These are phyloP conservation scores for Rhodotorula sphaerocarpa DNA, from an alignment of 768 basidiomycete species.

Conservation along the genomic window DNA sequence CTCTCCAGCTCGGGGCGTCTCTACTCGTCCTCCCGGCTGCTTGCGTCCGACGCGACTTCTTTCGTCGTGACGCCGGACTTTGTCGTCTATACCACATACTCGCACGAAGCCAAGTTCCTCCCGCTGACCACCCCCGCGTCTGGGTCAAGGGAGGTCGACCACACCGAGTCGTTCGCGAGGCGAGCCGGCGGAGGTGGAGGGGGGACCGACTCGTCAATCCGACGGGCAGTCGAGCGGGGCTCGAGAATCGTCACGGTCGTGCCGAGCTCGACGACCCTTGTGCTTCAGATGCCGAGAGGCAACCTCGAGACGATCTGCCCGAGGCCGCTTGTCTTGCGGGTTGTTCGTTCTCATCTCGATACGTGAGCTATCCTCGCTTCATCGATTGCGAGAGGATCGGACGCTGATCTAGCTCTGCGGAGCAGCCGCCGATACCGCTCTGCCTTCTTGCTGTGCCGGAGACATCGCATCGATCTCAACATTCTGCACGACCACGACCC, in stretches of 20 bases:
- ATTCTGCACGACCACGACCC: slow-evolving; percentile 74
- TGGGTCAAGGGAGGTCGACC: slow-evolving; percentile 23
- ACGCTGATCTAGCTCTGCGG: background rate
- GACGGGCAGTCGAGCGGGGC: slow-evolving; percentile 77
- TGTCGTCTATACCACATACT: slow-evolving; percentile 71
- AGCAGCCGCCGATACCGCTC: slow-evolving; percentile 66
- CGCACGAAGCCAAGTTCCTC: slow-evolving; percentile 71
- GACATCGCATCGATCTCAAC: slow-evolving; percentile 85
- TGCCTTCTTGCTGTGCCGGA: slow-evolving; percentile 82
- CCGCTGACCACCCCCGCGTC: slow-evolving; percentile 48
- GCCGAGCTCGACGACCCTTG: slow-evolving; percentile 75
- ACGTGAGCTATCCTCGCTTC: slow-evolving; percentile 49
- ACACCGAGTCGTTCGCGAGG: slow-evolving; percentile 19
- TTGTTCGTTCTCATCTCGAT: slow-evolving; percentile 67
- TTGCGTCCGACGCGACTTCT: slow-evolving; percentile 51
- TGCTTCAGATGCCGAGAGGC: slow-evolving; percentile 95
- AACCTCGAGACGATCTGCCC: slow-evolving; percentile 95
- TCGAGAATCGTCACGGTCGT: slow-evolving; percentile 80
- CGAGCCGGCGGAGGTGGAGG: slow-evolving; percentile 35
- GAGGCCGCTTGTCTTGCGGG: slow-evolving; percentile 76
- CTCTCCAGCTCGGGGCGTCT: slow-evolving; percentile 61
- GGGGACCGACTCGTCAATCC: slow-evolving; percentile 46
- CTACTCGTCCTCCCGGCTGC: slow-evolving; percentile 47
- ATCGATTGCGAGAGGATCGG: background rate
- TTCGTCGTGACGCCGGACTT: slow-evolving; percentile 63